Evolutionary conservation across 1,139 yeast genomes (phyloP).

Genomic region (Yamadazyma atlantica): DNA sequence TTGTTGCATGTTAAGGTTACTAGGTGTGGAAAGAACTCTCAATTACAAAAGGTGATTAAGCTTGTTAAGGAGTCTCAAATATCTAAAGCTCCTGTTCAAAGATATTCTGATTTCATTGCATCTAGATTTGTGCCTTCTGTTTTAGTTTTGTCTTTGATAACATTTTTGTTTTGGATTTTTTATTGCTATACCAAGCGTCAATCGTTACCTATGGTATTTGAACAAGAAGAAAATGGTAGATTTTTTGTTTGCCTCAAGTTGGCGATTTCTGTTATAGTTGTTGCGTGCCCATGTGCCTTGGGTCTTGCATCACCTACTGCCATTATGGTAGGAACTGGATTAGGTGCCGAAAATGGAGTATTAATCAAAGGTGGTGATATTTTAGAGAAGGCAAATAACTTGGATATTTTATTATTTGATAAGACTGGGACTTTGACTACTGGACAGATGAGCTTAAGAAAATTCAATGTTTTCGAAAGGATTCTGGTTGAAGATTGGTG

Average conservation of each 20-base stretch:
- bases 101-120: conserved; percentile 83
- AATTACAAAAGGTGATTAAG: conserved; percentile 80
- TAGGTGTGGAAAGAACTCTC: conserved; percentile 78
- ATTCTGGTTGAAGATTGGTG: conserved; percentile 41
- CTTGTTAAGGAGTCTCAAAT: conserved; percentile 90
- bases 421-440: conserved; percentile 94
- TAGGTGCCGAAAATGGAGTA: conserved; percentile 88
- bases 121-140: conserved; percentile 84
- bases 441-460: conserved; percentile 67
- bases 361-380: conserved; percentile 92
- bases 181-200: conserved; percentile 33
- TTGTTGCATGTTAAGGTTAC: conserved; percentile 67
- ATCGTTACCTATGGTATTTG: conserved; percentile 54
- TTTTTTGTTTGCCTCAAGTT: conserved; percentile 71
- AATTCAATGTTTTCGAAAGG: conserved; percentile 13
- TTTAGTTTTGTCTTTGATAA: conserved; percentile 55
- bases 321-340: conserved; percentile 97
- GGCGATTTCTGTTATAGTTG: conserved; percentile 92
- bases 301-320: conserved; percentile 99
- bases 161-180: conserved; percentile 69
- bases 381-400: conserved; percentile 68
- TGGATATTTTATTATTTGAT: conserved; percentile 78
- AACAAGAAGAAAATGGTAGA: conserved; percentile 53
- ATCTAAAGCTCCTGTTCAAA: conserved; percentile 85
- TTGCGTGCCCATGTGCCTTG: conserved; percentile 97